Evolutionary conservation across 345 rosid species (phyloP), one percentile per base, ranked within the genome.

Genomic region (Cardiospermum halicacabum): DNA sequence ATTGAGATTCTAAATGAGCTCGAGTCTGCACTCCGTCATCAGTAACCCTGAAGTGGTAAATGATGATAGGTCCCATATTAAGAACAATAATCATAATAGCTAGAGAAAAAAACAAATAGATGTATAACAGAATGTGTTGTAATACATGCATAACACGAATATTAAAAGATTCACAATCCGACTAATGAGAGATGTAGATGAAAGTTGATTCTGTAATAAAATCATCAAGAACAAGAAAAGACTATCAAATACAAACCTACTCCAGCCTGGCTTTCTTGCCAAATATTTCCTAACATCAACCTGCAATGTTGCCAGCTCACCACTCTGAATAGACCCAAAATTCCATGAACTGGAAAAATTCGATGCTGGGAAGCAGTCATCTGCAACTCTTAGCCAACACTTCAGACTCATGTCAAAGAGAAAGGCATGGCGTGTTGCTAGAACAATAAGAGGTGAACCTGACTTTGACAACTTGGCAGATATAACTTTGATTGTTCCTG

Each of bases 301-400:
- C 80, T 94, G 99, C 65, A 94, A 75, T 21, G 91, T 78, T 69
- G 97, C 97, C 64, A 94, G 86, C 89, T 94, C 99, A 3, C 97
- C 97, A 40, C 77, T 88, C 71, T 88, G 97, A 73, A 74, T 68
- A 6, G 90, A 85, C 60, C 97, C 91, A 74, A 91, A 73, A 84
- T 81, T 91, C 97, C 92, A 87, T 62, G 99, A 91, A 81, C 88
- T 89, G 26, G 93, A 77, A 72, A 91, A 95, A 80, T 85, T 95
- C 49, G 99, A 95, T 53, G 97, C 96, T 34, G 99, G 97, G 77
- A 95, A 95, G 78, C 97, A 95, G 73, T 95, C 99, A 72, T 95
- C 99, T 27, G 90, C 97, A 55, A 89, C 96, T 78, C 99, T 85
- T 74, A 95, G 78, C 99, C 99, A 91, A 70, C 97, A 95, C 93